Conservation (phyloP, 257 asterid genomes). For the Asclepias syriaca region DNA sequence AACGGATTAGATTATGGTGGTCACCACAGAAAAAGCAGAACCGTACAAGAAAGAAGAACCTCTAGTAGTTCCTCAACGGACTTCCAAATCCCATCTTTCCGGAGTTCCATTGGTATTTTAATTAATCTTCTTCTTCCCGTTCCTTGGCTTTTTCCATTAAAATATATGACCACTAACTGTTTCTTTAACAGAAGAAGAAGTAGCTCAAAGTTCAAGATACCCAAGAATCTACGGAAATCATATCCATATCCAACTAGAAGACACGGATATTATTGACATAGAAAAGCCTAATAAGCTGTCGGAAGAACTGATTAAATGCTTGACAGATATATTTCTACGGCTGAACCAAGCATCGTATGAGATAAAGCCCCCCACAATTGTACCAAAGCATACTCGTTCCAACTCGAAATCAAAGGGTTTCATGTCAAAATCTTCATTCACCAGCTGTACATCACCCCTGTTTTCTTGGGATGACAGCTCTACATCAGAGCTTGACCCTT, state of each 20-base stretch:
- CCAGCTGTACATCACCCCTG: conserved; percentile 40
- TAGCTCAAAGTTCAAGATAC: conserved; percentile 34
- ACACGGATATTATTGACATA: conserved; percentile 29
- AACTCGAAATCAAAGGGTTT: conserved; percentile 62
- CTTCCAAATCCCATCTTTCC: conserved; percentile 29
- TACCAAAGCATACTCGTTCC: conserved; percentile 38
- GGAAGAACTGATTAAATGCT: conserved; percentile 64
- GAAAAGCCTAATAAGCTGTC: conserved; percentile 69
- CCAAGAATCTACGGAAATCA: conserved; percentile 29
- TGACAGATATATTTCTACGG: conserved; percentile 57
- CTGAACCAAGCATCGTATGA: conserved; percentile 45
- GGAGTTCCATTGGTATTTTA: conserved; percentile 29
- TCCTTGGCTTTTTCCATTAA: neutral
- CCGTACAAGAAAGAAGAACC: conserved; percentile 48
- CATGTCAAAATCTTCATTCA: conserved; percentile 62
- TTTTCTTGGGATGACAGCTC: conserved; percentile 37
- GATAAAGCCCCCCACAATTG: conserved; percentile 47
- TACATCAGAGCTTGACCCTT: conserved; percentile 60
- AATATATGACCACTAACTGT: too few species aligned
- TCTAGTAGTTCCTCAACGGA: conserved; percentile 55
- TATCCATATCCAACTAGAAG: conserved; percentile 23
- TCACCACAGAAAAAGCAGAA: conserved; percentile 27
- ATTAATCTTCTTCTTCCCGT: neutral
- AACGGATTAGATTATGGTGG: conserved; percentile 30
- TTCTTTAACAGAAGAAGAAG: conserved; percentile 33